Evolutionary conservation across 441 rosid species (phyloP).

Genomic region (Pelargonium hybrid): DNA sequence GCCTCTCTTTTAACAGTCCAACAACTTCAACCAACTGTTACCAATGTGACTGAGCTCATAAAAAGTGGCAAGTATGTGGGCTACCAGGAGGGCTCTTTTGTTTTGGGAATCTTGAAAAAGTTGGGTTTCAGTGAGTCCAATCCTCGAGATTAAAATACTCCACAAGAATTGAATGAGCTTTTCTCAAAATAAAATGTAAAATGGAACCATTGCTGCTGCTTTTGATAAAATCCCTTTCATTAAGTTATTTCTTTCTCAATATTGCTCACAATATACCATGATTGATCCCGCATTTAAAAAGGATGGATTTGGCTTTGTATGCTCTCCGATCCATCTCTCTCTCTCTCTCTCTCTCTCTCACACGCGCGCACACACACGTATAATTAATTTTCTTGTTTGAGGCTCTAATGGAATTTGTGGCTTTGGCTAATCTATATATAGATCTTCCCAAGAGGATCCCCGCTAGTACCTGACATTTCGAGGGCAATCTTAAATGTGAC

Average conservation of each 20-base stretch:
- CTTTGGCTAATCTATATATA: conserved; percentile 6
- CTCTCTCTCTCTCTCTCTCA: too few relatives aligned
- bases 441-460: conserved; percentile 54
- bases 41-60: too few relatives aligned
- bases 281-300: conserved; percentile 35
- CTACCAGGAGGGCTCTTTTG: conserved; percentile 32
- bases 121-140: conserved; percentile 33
- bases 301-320: conserved; percentile 62
- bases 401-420: too few relatives aligned
- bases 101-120: conserved; percentile 24
- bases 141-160: conserved; percentile 24
- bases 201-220: conserved; percentile 49
- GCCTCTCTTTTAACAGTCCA: conserved; percentile 42
- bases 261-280: conserved; percentile 42
- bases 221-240: conserved; percentile 41
- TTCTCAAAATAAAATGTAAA: conserved; percentile 34
- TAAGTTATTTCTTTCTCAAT: conserved; percentile 29
- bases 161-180: conserved; percentile 29
- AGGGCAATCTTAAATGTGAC: conserved; percentile 45
- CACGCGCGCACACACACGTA: too few relatives aligned
- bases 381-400: background rate
- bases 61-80: conserved; percentile 26
- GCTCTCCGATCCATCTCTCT: background rate
- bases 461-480: conserved; percentile 48
- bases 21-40: conserved; percentile 28